These are phyloP conservation scores for Babjeviella inositovora DNA, from an alignment of 805 yeast genomes.

Conservation along the genomic window DNA sequence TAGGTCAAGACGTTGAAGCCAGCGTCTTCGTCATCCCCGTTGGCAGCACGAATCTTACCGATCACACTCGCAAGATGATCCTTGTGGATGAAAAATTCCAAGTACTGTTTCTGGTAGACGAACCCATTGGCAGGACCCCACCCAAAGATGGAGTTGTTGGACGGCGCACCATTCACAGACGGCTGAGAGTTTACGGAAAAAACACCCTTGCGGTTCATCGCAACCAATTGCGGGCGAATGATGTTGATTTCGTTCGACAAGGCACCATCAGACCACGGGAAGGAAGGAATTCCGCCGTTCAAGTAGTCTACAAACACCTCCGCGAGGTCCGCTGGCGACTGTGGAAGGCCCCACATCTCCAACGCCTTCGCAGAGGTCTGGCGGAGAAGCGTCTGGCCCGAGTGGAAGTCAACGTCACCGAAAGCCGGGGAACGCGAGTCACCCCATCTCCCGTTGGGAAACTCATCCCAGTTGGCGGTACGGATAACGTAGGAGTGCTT, in stretches of 20 bases:
- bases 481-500: conserved; percentile 79
- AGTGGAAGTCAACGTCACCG: conserved; percentile 76
- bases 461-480: conserved; percentile 94
- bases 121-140: conserved; percentile 95
- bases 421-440: conserved; percentile 96
- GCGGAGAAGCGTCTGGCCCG: conserved; percentile 64
- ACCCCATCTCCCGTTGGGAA: conserved; percentile 98
- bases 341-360: conserved; percentile 83
- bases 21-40: conserved; percentile 12
- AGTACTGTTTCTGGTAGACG: conserved; percentile 87
- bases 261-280: conserved; percentile 96
- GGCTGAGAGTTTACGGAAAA: conserved; percentile 91
- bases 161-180: conserved; percentile 64
- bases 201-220: conserved; percentile 51
- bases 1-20: conserved; percentile 47
- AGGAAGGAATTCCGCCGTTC: conserved; percentile 49
- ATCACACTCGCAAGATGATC: conserved; percentile 17
- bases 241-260: conserved; percentile 59
- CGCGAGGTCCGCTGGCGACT: conserved; percentile 37
- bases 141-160: conserved; percentile 60
- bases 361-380: conserved; percentile 69
- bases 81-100: conserved; percentile 71
- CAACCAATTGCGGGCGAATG: conserved; percentile 40
- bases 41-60: conserved; percentile 24
- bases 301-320: conserved; percentile 53